Percentiles rank a stretch among this genome's conserved stretches.
These are phyloP conservation scores for Pseudogymnoascus sp. DNA, from an alignment of 2,329 filamentous ascomycete genomes.

Conservation along the genomic window DNA sequence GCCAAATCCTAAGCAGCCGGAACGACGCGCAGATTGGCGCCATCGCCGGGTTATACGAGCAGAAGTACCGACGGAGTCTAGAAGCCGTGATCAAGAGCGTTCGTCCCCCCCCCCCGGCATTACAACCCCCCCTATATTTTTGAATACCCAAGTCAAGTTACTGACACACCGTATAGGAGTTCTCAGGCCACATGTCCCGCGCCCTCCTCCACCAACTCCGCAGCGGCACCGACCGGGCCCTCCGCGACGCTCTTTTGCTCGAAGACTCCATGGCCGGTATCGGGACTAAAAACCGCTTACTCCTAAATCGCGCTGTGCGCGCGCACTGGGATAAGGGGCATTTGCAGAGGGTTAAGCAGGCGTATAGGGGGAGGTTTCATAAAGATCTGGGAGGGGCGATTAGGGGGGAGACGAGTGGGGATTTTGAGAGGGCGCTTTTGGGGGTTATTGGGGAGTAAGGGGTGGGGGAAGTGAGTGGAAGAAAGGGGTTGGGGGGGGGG, in stretches of 20 bases:
- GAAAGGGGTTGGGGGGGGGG: not conserved
- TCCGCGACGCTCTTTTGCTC: slow-evolving; percentile 73
- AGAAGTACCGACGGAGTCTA: slow-evolving; percentile 61
- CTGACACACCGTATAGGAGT: slow-evolving; percentile 43
- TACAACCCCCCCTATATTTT: too few relatives aligned
- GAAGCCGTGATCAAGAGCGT: slow-evolving; percentile 63
- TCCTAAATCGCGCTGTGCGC: slow-evolving; percentile 69
- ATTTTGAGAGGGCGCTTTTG: slow-evolving; percentile 70
- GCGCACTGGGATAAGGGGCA: slow-evolving; percentile 74
- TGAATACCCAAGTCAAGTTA: too few relatives aligned
- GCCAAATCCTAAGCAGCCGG: slow-evolving; percentile 64
- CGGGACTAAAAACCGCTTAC: slow-evolving; percentile 76
- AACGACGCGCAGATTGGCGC: slow-evolving; percentile 80
- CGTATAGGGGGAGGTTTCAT: slow-evolving; percentile 64
- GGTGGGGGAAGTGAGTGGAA: too few relatives aligned
- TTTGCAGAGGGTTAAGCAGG: slow-evolving; percentile 68
- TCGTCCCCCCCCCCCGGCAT: too few relatives aligned
- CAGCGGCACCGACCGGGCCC: slow-evolving; percentile 68
- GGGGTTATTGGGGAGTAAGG: slow-evolving; percentile 46
- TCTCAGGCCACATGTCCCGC: slow-evolving; percentile 86
- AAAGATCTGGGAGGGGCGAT: slow-evolving; percentile 61
- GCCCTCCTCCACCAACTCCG: slow-evolving; percentile 74
- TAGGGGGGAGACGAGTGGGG: slow-evolving; percentile 73
- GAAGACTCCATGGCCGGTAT: slow-evolving; percentile 80
- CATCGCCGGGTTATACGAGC: slow-evolving; percentile 65